These are phyloP conservation scores for Sclerotinia subarctica DNA, from an alignment of 2,329 filamentous ascomycete species.

Conservation along the genomic window DNA sequence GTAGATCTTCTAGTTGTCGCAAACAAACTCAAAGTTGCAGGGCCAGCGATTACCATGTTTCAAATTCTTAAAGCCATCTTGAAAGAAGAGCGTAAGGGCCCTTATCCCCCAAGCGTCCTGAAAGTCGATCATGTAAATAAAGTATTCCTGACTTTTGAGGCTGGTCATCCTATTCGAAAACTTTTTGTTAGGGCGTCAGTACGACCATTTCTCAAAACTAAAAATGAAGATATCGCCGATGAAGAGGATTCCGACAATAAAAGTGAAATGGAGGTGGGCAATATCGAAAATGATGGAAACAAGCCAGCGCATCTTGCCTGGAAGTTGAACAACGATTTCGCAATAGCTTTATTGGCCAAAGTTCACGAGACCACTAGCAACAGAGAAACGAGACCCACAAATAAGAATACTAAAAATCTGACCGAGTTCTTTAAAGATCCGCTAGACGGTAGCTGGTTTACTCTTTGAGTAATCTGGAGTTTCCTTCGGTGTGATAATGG, in stretches of 20 bases:
- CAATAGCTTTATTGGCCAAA: background rate
- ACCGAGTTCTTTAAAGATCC: constrained; percentile 7
- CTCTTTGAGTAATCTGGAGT: background rate
- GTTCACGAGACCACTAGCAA: background rate
- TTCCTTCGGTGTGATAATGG: background rate
- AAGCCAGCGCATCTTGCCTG: background rate
- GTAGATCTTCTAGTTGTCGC: constrained; percentile 8
- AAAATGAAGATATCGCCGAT: background rate
- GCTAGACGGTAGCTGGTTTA: constrained; percentile 11
- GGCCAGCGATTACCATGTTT: background rate
- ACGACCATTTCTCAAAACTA: background rate
- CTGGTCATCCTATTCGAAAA: constrained; percentile 16
- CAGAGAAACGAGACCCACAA: background rate
- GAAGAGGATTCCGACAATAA: background rate
- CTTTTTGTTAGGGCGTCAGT: constrained; percentile 20
- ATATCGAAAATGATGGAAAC: background rate
- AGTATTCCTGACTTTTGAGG: background rate
- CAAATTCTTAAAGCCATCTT: constrained; percentile 4
- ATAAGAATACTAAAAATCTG: background rate
- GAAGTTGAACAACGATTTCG: background rate
- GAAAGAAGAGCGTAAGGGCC: background rate
- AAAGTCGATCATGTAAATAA: constrained; percentile 16
- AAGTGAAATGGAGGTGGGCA: background rate
- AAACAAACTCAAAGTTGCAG: background rate
- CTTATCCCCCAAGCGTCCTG: background rate